Base-by-base conservation (phyloP, 805 yeast genomes). In the Metschnikowia kunwiensis region DNA sequence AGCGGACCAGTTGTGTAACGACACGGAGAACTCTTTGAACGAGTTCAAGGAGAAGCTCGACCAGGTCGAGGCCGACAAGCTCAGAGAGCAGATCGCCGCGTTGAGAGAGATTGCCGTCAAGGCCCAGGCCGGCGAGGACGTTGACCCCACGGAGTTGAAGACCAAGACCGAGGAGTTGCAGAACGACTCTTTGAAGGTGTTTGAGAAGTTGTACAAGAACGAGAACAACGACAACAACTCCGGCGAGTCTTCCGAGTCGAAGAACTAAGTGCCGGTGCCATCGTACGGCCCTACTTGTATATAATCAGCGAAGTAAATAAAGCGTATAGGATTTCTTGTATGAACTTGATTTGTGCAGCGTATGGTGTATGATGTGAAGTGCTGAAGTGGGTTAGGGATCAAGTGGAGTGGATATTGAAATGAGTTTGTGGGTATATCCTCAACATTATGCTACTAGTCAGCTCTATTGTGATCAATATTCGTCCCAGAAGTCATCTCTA, bases 121-220 rank as follows among this genome's bases (percentile, higher is more conserved):
- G 68, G 82, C 78, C 25, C 79, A 74, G 63, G 65, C 78, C 34
- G 78, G 80, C 58, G 74, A 73, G 46, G 82, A 75, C 61, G 81
- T 79, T 50, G 73, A 76, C 54, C 65, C 77, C 44, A 71, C 76
- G 51, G 77, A 72, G 51, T 72, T 85, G 64, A 82, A 82, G 75
- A 67, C 77, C 51, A 76, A 79, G 74, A 78, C 86, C 50, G 87
- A 82, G 48, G 85, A 78, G 56, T 70, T 84, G 61, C 89, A 84
- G 69, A 77, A 70, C 55, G 74, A 82, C 52, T 79, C 91, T 12
- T 73, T 85, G 70, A 80, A 80, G 63, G 74, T 84, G 50, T 83
- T 85, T 59, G 86, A 81, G 67, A 78, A 82, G 72, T 67, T 80
- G 58, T 49, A 49, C 58, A 54, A 55, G 40, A 51, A 53, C 55